Percentiles rank a stretch among this genome's conserved stretches.
phyloP scores from a whole-genome alignment of 805 yeast genomes.

The Kuraishia capsulata region DNA sequence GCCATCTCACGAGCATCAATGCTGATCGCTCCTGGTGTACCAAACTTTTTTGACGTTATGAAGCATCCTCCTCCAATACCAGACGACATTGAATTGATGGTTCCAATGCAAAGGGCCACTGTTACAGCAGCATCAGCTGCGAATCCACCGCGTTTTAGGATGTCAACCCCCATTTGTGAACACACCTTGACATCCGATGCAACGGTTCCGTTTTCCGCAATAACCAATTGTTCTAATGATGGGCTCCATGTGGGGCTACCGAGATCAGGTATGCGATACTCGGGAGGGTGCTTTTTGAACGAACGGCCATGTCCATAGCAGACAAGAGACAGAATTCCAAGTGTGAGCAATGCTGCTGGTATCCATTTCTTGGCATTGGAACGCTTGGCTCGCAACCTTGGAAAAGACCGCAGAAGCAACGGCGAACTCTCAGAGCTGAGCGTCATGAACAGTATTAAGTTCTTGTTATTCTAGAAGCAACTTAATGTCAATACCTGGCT shows the following conservation, averaged over 20 bases:
- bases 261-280: neutral
- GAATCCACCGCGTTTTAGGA: slow-evolving; percentile 51
- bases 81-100: slow-evolving; percentile 70
- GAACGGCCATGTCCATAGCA: too few species aligned
- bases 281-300: too few species aligned
- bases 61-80: slow-evolving; percentile 97
- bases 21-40: slow-evolving; percentile 39
- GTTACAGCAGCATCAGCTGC: slow-evolving; percentile 95
- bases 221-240: slow-evolving; percentile 22
- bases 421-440: too few species aligned
- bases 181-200: slow-evolving; percentile 58
- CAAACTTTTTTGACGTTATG: slow-evolving; percentile 36
- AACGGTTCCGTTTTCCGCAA: slow-evolving; percentile 49
- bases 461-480: too few species aligned
- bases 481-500: too few species aligned
- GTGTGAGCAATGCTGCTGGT: too few species aligned
- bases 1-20: slow-evolving; percentile 90
- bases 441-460: too few species aligned
- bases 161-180: slow-evolving; percentile 51
- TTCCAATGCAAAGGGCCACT: slow-evolving; percentile 81
- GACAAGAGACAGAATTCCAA: too few species aligned
- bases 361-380: too few species aligned
- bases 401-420: too few species aligned
- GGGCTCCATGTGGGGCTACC: slow-evolving; percentile 20
- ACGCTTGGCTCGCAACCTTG: too few species aligned